Evolutionary conservation across 2,329 filamentous ascomycete genomes (phyloP), one percentile per base, ranked within the genome.

Genomic region (Aureobasidium sp.): DNA sequence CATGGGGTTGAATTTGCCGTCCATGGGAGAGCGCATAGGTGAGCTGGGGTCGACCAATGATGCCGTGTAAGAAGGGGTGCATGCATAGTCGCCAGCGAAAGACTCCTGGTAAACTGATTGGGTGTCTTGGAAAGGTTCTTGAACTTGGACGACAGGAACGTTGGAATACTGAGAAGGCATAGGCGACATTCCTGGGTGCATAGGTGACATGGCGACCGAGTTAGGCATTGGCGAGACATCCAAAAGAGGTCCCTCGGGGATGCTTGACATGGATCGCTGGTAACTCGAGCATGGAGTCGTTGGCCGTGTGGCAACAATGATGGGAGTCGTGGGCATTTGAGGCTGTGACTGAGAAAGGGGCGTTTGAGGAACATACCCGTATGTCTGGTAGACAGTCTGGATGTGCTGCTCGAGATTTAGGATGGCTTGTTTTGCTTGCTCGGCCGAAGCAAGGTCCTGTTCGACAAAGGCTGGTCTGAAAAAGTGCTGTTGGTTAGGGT

Each of bases 51-150:
- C 74, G 41, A 62, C 64, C 53, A 63, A 58, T n/a, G 74, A 75
- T 2, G 72, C 74, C 55, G 76, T 75, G 59, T 75, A 74, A 6
- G 66, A 68, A 12, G 74, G 74, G 51, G 73, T 74, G 63, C 74
- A 75, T 51, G 70, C 70, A 56, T 71, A 68, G 52, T 74, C 72
- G 48, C 64, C 63, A 34, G 58, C 55, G 56, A 57, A 73, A 64
- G 40, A 49, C 22, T 58, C 54, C 34, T 54, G 42, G 50, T 56
- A 56, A 10, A 39, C 22, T 11, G 51, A 47, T 4, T 24, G 16
- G 40, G 56, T 53, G 30, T 68, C 65, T 42, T 63, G 64, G 27
- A 64, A 65, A 14, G 66, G 64, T n/a, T 69, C 68, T 56, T 65
- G 61, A n/a, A 72, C 69, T 58, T 74, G 71, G 34, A 77, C 64